Base-by-base conservation (phyloP, 1,284 basidiomycete genomes). In the Cutaneotrichosporon cutaneum region DNA sequence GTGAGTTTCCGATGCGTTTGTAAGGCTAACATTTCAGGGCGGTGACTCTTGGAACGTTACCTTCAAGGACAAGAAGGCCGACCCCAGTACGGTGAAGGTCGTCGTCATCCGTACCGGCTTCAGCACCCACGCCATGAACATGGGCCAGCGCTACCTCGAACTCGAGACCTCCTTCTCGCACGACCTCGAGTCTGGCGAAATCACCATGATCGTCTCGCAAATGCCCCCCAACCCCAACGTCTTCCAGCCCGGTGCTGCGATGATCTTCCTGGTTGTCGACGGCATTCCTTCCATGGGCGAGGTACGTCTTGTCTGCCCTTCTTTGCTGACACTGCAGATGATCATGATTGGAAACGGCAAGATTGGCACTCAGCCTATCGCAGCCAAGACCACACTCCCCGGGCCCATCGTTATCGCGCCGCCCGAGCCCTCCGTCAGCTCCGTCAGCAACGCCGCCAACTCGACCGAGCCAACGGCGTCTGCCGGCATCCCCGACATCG, bases 101-200 rank as follows among this genome's bases (percentile, higher is more conserved):
- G 85, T 87, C 58, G 80, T 98, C 67, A 83, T 91, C 59, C 90
- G 95, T 62, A 85, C 88, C 24, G 95, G 95, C 13, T 98, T 94
- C 84, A 91, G 91, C 5, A 97, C 93, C 0, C 94, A 97, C 77
- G 91, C 87, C 36, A 90, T 96, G 87, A 94, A 68, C 66, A 65
- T 73, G 62, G 79, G 79, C 52, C 79, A 80, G 66, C 68, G 78
- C 57, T 80, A 79, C 65, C 72, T 93, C 65, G 92, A 81, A 68
- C 92, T 93, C 58, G 89, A 66, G 22, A 92, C 79, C 86, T 86
- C 81, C 87, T 95, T 87, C 81, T 89, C 87, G 1, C 88, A 91
- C 67, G 85, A 90, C 74, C 78, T 77, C 32, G 85, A 90, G 70
- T 69, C 69, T 14, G 90, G 90, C 13, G 85, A 85, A n/a, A 87